Percentiles rank a stretch among this genome's conserved stretches.
Evolutionary conservation across 768 basidiomycete genomes (phyloP).

Genomic region (Tulasnella calospora): DNA sequence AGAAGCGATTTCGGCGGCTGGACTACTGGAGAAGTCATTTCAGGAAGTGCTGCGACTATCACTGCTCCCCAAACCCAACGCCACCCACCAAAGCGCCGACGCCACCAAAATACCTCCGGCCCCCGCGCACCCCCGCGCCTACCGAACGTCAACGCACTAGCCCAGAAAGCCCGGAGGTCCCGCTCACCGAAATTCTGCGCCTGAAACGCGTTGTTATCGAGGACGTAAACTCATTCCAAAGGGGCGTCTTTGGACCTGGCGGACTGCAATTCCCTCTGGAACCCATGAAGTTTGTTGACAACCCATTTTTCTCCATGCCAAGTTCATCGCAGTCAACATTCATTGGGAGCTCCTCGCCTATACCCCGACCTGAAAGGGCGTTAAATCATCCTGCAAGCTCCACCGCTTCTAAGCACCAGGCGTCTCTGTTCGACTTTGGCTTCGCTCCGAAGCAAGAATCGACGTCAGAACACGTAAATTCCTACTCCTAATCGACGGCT

Average conservation of each 20-base stretch:
- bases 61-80: not conserved
- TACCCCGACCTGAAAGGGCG: not conserved
- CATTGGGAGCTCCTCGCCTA: not conserved
- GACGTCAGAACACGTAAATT: too few relatives aligned
- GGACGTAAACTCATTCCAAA: not conserved
- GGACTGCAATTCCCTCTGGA: not conserved
- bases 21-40: not conserved
- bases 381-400: not conserved
- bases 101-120: not conserved
- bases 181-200: not conserved
- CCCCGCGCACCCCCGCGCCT: not conserved
- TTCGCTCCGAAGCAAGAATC: not conserved
- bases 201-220: not conserved
- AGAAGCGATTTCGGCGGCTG: not conserved
- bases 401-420: not conserved
- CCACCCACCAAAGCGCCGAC: not conserved
- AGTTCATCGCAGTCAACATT: not conserved
- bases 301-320: not conserved
- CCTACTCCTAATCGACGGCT: not conserved
- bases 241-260: not conserved
- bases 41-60: not conserved
- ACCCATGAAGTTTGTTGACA: not conserved
- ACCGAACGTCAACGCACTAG: not conserved
- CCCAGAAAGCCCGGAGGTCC: not conserved
- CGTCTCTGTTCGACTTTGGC: not conserved